Evolutionary conservation across 2,329 filamentous ascomycete genomes (phyloP), one percentile per base, ranked within the genome.

Genomic region (Fusarium liriodendri): DNA sequence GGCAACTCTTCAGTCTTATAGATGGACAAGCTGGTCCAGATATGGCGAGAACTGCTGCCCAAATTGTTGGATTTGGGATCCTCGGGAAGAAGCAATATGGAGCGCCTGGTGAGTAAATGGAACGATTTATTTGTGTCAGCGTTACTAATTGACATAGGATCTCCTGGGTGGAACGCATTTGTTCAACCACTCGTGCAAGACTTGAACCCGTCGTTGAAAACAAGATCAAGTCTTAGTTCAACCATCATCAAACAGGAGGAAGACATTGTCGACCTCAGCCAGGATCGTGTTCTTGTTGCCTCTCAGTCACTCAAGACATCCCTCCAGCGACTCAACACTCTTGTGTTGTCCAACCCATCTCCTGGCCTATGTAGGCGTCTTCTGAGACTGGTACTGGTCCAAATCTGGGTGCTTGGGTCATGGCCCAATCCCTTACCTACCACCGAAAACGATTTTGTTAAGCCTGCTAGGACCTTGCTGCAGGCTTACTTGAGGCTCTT

Each of bases 331-430:
- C 80, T 94, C 1, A 85, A 84, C 38, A 84, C 86, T 1, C 81
- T 94, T 2, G 79, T 91, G 2, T 84, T 88, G 22, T 92, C 91
- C 0, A 92, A 92, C 76, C 91, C 91, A 0, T 92, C 93, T 64
- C 89, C 91, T 0, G 91, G 91, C 0, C 81, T 94, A 11, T 88
- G 90, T 52, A 90, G 87, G 71, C 85, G 92, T 60, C 83, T 94
- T 1, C 80, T 94, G 3, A 83, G 84, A 4, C 89, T 89, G 1
- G 77, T 93, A 3, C 75, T 93, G 4, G 80, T 90, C 6, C 88
- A 91, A 2, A 82, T 94, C 0, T 94, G 92, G 92, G 84, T 87
- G 2, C 78, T 94, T 18, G 83, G 88, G 1, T 88, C 88, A 6
- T 90, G 89, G 86, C 76, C 81, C 1, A 80, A 79, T 9, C 73